Evolutionary conservation across 495 filamentous ascomycete species (phyloP), one percentile per base, ranked within the genome.

Genomic region (Trichocladium antarcticum): DNA sequence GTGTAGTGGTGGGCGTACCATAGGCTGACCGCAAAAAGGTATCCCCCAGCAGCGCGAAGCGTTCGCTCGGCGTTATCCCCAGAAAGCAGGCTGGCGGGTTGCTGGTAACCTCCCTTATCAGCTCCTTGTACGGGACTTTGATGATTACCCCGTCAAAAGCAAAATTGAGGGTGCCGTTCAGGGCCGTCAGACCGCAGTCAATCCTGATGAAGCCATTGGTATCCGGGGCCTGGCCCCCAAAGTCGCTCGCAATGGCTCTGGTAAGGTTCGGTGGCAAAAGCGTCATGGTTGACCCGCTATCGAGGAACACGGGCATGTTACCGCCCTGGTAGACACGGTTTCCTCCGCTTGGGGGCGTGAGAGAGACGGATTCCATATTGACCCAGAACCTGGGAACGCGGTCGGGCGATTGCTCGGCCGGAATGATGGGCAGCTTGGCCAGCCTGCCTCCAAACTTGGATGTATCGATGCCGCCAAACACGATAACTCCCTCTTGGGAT

Each of bases 21-120:
- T 96, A 98, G 1, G 88, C 88, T 34, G 82, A 87, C 53, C 92
- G 79, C 15, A 98, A 69, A 72, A 97, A 95, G 0, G 92, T 96
- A 63, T 98, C 92, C 6, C 92, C 92, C 29, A 98, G 68, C 10
- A 95, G 74, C 35, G 74, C 65, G 42, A 77, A 78, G 15, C 72
- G 61, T 6, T 75, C 75, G 20, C 83, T 80, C 3, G 84, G 77
- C 42, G 74, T 73, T 58, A 96, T 84, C n/a, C 88, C 88, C 45
- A 90, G 78, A 44, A 80, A 74, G 56, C 86, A 92, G 5, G 78
- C 68, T 11, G 67, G 63, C 12, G 75, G 70, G 1, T 63, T 63
- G 14, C 70, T 67, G 7, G 68, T 68, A 3, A 72, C 63, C 41
- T 72, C 64, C 39, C 79, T 69, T 22, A 75, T 69, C 16, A 73